Evolutionary conservation across 2,329 filamentous ascomycete species (phyloP).

Genomic region (Colletotrichum orbiculare): DNA sequence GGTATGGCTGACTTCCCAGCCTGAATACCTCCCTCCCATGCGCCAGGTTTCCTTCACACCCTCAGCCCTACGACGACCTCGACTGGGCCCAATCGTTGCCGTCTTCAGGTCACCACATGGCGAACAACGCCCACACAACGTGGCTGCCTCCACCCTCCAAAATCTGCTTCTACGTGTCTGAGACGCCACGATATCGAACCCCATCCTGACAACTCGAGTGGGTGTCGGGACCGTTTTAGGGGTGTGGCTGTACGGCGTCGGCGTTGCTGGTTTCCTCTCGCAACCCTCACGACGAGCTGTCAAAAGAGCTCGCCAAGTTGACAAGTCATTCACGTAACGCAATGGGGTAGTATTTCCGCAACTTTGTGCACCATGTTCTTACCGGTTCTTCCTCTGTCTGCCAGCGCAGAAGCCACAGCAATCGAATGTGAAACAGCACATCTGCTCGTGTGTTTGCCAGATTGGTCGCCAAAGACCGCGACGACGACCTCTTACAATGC

Average conservation of each 20-base stretch:
- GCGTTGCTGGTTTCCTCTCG: background rate
- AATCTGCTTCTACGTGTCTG: slow-evolving; percentile 23
- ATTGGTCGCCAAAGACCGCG: too few species aligned
- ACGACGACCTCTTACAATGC: too few species aligned
- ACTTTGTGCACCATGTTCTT: background rate
- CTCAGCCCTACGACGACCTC: background rate
- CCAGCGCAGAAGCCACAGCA: too few species aligned
- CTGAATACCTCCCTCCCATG: background rate
- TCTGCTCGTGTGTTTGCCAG: too few species aligned
- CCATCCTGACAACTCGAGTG: slow-evolving; percentile 4
- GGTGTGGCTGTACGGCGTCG: background rate
- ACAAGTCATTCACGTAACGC: too few species aligned
- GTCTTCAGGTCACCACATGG: background rate
- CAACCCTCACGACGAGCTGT: background rate
- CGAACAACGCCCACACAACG: background rate
- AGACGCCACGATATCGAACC: slow-evolving; percentile 23
- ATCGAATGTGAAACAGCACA: too few species aligned
- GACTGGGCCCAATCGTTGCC: background rate
- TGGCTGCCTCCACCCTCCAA: background rate
- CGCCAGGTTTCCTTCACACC: background rate
- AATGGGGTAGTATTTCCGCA: background rate
- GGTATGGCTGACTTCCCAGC: background rate
- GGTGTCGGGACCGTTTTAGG: slow-evolving; percentile 6
- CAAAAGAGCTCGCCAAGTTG: background rate
- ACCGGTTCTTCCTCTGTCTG: too few species aligned